Evolutionary conservation across 2,329 filamentous ascomycete species (phyloP).

Genomic region (Pezicula rhizophila): DNA sequence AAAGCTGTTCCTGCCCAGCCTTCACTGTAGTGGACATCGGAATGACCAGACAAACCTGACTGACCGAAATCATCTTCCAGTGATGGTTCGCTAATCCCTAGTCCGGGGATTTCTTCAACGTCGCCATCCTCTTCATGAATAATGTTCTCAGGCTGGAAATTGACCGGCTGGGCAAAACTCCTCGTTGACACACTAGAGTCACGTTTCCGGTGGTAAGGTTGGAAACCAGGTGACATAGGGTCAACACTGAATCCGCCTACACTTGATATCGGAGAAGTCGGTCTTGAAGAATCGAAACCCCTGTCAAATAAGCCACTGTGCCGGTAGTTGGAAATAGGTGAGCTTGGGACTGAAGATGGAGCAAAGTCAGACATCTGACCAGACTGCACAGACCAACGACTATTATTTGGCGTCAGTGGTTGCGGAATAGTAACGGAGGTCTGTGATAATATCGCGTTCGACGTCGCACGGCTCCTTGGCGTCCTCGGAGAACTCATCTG

Average conservation of each 20-base stretch:
- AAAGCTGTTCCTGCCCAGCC: constrained; percentile 26
- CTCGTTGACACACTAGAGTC: constrained; percentile 48
- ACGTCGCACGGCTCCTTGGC: constrained; percentile 35
- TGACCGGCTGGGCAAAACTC: constrained; percentile 32
- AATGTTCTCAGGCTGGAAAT: constrained; percentile 29
- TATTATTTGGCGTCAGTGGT: constrained; percentile 37
- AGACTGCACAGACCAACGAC: constrained; percentile 59
- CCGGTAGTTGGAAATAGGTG: constrained; percentile 68
- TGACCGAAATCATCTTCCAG: constrained; percentile 17
- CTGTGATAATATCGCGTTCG: constrained; percentile 36
- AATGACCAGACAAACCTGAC: constrained; percentile 16
- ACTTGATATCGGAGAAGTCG: constrained; percentile 79
- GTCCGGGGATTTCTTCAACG: constrained; percentile 20
- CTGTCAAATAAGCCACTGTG: constrained; percentile 75
- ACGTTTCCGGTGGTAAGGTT: constrained; percentile 45
- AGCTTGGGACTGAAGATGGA: constrained; percentile 71
- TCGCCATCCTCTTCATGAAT: constrained; percentile 30
- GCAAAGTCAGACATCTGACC: constrained; percentile 57
- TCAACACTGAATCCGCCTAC: constrained; percentile 65
- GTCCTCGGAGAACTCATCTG: constrained; percentile 26
- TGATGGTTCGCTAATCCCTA: constrained; percentile 16
- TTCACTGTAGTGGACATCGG: constrained; percentile 8
- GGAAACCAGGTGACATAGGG: constrained; percentile 59
- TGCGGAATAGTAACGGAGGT: constrained; percentile 45
- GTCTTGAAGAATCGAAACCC: constrained; percentile 62